Base-by-base conservation (phyloP, 257 asterid genomes). In the Scutellaria galericulata region DNA sequence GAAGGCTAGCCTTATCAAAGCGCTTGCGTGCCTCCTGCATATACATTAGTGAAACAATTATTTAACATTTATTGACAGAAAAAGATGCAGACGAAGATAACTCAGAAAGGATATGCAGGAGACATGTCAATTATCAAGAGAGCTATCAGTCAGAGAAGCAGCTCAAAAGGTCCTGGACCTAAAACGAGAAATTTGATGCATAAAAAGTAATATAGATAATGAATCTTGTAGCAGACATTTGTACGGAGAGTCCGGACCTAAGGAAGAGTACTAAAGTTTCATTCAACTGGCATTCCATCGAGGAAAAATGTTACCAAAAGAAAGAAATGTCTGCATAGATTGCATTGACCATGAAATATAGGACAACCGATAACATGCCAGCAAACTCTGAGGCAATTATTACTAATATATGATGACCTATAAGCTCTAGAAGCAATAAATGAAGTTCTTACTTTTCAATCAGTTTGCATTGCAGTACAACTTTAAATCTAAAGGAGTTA, bases 21-120 rank as follows among this genome's bases (percentile, higher is more conserved):
- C 90, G 89, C 80, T 95, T 95, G 56, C 99, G 87, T 63, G 98
- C 96, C 85, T 95, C 99, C 99, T 95, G 92, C 91, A 82, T 71
- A 39, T 73, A 72, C 51, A 73, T 81, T 64, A 64, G 79, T 66
- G 62, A 83, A 68, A 71, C 53, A 22, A 70, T 54, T 31, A 68
- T 18, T 18, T 68, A 68, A 55, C 55, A 56, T 46, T 48, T 42
- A 55, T 45, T 27, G 71, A 45, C 35, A 41, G 5, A 70, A 46
- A 9, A 45, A 63, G 24, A 27, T 15, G 46, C 14, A 40, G 27
- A 65, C 64, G 53, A 37, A 52, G 64, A 73, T 47, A 40, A 6
- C 58, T 31, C 66, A 39, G 14, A 61, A 41, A 72, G 41, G 9
- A 47, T 27, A 24, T 45, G 7, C 37, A 9, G 56, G 74, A 27